Evolutionary conservation across 495 filamentous ascomycete species (phyloP).

Genomic region (Aspergillus kassunensis): DNA sequence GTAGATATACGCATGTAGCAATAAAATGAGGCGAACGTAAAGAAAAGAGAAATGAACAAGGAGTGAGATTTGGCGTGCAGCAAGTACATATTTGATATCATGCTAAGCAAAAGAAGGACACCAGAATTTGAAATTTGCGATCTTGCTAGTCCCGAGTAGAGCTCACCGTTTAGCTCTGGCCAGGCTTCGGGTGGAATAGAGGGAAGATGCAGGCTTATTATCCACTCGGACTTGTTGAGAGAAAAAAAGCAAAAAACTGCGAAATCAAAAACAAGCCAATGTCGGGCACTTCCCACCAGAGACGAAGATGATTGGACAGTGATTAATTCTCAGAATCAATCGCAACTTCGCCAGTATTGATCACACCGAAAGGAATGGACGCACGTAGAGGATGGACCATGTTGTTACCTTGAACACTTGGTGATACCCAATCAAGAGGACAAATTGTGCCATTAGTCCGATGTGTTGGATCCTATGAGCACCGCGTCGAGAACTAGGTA

Average conservation of each 20-base stretch:
- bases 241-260: conserved; percentile 12
- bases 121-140: conserved; percentile 11
- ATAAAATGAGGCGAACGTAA: not conserved
- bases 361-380: conserved; percentile 1
- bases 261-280: conserved; percentile 10
- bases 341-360: not conserved
- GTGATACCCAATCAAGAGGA: conserved; percentile 8
- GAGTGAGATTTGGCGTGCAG: conserved; percentile 5
- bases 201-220: conserved; percentile 17
- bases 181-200: conserved; percentile 9
- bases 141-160: conserved; percentile 5
- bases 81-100: conserved; percentile 8
- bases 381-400: not conserved
- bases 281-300: conserved; percentile 8
- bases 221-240: conserved; percentile 11
- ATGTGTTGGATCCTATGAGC: conserved; percentile 8
- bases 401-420: not conserved
- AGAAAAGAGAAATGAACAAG: not conserved
- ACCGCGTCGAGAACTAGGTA: not conserved
- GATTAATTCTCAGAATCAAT: not conserved
- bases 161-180: conserved; percentile 9
- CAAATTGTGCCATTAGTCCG: not conserved
- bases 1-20: conserved; percentile 6
- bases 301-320: conserved; percentile 12
- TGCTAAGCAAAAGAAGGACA: conserved; percentile 10